A percentile compares a stretch with the other conserved stretches of the same genome.
Conservation (phyloP, 306 rosid genomes). For the Dryas octopetala region DNA sequence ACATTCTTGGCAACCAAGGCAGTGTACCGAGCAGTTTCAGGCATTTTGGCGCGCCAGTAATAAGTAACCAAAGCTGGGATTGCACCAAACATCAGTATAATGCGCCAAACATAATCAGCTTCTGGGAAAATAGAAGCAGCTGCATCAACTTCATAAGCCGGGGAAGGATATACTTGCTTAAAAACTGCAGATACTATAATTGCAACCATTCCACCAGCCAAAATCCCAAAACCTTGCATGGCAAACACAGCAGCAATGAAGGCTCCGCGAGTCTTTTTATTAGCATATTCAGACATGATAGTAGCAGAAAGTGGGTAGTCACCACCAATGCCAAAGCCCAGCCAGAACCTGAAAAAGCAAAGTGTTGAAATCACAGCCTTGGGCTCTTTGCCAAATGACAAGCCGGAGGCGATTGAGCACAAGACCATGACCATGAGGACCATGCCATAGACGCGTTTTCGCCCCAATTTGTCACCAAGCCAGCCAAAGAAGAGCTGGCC, state of each 20-base stretch:
- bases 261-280: slow-evolving; percentile 79
- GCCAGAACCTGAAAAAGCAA: slow-evolving; percentile 89
- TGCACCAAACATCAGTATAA: slow-evolving; percentile 77
- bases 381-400: slow-evolving; percentile 60
- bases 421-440: slow-evolving; percentile 87
- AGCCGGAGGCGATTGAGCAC: slow-evolving; percentile 71
- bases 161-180: slow-evolving; percentile 45
- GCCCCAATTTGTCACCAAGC: slow-evolving; percentile 91
- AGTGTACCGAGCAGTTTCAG: slow-evolving; percentile 89
- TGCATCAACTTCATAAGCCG: slow-evolving; percentile 41
- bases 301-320: slow-evolving; percentile 97
- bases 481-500: slow-evolving; percentile 96
- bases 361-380: slow-evolving; percentile 61
- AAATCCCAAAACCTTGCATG: slow-evolving; percentile 90
- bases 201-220: slow-evolving; percentile 77
- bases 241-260: slow-evolving; percentile 95
- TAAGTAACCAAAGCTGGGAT: slow-evolving; percentile 76
- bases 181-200: slow-evolving; percentile 60
- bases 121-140: slow-evolving; percentile 54
- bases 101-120: slow-evolving; percentile 85
- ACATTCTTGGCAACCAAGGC: slow-evolving; percentile 83
- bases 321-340: slow-evolving; percentile 90
- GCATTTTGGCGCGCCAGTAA: slow-evolving; percentile 87
- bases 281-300: slow-evolving; percentile 91
- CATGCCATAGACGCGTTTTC: slow-evolving; percentile 82